phyloP scores from a whole-genome alignment of 75 land plant genomes.

The Cunninghamia lanceolata region DNA sequence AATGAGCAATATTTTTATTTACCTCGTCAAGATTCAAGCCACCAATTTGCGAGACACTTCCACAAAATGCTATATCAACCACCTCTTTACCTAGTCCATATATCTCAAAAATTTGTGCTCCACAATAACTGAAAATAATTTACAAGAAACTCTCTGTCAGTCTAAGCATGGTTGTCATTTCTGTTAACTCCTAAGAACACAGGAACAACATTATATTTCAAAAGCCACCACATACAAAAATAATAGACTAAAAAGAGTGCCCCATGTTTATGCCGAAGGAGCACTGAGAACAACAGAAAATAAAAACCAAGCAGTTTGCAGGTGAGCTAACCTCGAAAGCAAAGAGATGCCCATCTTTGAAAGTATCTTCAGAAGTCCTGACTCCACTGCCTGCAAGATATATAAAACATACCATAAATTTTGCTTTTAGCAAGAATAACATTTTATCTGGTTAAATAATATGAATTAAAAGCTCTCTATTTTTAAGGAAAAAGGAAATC shows the following conservation, averaged over 20 bases:
- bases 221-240: background rate
- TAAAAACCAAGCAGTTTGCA: background rate
- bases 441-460: background rate
- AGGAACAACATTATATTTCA: background rate
- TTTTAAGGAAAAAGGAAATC: background rate
- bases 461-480: background rate
- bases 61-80: conserved; percentile 84
- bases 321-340: conserved; percentile 69
- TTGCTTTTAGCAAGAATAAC: background rate
- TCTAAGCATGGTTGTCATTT: conserved; percentile 1
- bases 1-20: conserved; percentile 1
- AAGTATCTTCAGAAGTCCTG: conserved; percentile 91
- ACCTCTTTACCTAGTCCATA: conserved; percentile 91
- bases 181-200: background rate
- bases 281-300: conserved; percentile 1
- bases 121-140: conserved; percentile 72
- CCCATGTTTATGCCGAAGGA: background rate
- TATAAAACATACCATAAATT: background rate
- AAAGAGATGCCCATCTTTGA: conserved; percentile 99
- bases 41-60: conserved; percentile 82
- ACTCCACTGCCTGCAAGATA: conserved; percentile 69
- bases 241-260: background rate
- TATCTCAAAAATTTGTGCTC: conserved; percentile 98
- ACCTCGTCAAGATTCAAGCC: conserved; percentile 95
- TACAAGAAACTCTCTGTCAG: background rate